phyloP scores from a whole-genome alignment of 441 rosid genomes.

The Eutrema salsugineum region DNA sequence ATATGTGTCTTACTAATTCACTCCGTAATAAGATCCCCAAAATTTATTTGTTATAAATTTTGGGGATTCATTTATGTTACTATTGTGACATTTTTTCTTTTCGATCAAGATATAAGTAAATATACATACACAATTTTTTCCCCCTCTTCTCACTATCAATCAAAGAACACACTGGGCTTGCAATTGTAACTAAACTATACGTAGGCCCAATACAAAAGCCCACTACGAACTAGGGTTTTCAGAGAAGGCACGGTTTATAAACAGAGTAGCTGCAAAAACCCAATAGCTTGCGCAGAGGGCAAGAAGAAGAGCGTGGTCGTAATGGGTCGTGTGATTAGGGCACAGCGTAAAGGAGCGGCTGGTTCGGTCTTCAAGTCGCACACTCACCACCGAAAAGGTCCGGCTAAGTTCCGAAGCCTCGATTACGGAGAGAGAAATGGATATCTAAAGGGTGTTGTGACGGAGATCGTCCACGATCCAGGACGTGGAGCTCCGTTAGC shows the following conservation, averaged over 20 bases:
- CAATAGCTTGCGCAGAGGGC: neutral
- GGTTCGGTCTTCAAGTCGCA: constrained; percentile 86
- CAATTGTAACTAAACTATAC: neutral
- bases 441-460: constrained; percentile 63
- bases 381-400: constrained; percentile 85
- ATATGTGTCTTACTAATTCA: neutral
- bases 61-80: neutral
- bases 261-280: neutral
- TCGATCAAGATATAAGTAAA: too few species aligned
- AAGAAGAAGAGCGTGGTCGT: neutral
- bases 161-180: neutral
- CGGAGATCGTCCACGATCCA: constrained; percentile 72
- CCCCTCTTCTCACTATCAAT: too few species aligned
- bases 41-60: neutral
- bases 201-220: neutral
- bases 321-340: constrained; percentile 78
- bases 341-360: constrained; percentile 83
- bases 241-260: neutral
- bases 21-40: neutral
- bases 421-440: constrained; percentile 79
- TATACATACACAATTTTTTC: too few species aligned
- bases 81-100: constrained; percentile 1
- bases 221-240: neutral
- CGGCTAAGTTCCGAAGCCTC: constrained; percentile 74
- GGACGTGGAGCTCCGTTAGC: constrained; percentile 85